A percentile compares a stretch with the other conserved stretches of the same genome.
Conservation (phyloP, 345 rosid genomes). For the Bretschneidera sinensis region DNA sequence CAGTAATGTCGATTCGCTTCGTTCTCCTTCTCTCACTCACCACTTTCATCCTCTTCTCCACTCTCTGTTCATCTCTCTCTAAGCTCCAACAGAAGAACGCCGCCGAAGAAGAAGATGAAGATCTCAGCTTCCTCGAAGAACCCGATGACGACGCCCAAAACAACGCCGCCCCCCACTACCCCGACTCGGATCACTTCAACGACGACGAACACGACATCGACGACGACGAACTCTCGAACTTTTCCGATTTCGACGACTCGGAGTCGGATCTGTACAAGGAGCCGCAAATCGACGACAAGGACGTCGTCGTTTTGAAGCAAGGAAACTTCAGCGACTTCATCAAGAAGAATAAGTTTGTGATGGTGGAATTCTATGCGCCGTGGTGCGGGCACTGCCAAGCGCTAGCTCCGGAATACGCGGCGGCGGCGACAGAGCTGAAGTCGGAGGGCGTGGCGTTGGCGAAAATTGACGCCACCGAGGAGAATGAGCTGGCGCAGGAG, state of each 20-base stretch:
- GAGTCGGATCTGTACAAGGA: constrained; percentile 51
- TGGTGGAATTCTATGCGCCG: constrained; percentile 98
- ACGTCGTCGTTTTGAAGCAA: constrained; percentile 77
- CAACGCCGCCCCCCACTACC: constrained; percentile 16
- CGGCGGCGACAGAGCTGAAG: constrained; percentile 92
- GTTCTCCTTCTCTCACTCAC: constrained; percentile 40
- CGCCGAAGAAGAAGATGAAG: constrained; percentile 42
- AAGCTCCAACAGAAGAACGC: constrained; percentile 21
- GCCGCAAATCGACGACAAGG: constrained; percentile 78
- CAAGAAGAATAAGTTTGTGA: constrained; percentile 60
- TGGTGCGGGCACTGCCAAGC: constrained; percentile 99
- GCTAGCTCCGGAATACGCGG: constrained; percentile 95
- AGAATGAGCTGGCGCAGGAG: constrained; percentile 75
- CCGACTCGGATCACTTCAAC: constrained; percentile 18
- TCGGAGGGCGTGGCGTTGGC: constrained; percentile 67
- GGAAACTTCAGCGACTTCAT: constrained; percentile 69
- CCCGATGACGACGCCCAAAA: constrained; percentile 12
- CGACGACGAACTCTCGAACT: constrained; percentile 42
- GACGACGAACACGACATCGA: constrained; percentile 33
- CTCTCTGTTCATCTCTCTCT: constrained; percentile 40
- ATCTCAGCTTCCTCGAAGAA: constrained; percentile 85
- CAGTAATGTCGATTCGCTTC: constrained; percentile 44
- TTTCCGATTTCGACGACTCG: constrained; percentile 55
- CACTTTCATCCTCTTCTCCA: constrained; percentile 46
- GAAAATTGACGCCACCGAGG: constrained; percentile 91